Conservation (phyloP, 2,329 filamentous ascomycete genomes). For the Aureobasidium sp. region DNA sequence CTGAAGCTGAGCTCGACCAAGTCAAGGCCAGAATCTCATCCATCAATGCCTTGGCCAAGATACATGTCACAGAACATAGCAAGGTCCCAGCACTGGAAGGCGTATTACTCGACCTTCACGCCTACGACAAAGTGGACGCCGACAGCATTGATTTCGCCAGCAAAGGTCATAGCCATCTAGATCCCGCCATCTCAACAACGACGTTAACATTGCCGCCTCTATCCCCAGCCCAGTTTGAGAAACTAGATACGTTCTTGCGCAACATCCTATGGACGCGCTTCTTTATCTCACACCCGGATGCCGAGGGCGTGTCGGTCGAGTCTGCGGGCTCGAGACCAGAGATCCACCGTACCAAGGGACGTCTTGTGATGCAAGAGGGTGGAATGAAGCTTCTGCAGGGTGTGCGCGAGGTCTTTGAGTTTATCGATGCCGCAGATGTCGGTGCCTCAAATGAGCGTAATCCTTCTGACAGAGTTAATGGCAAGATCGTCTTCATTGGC, state of each 20-base stretch:
- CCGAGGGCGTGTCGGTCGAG: not conserved
- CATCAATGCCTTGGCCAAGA: constrained; percentile 82
- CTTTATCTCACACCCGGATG: constrained; percentile 38
- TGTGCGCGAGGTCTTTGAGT: constrained; percentile 88
- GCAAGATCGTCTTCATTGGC: constrained; percentile 31
- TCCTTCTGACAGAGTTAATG: constrained; percentile 9
- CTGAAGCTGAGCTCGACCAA: constrained; percentile 54
- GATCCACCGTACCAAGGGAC: constrained; percentile 81
- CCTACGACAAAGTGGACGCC: constrained; percentile 74
- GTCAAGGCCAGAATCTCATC: constrained; percentile 66
- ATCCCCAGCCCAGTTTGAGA: constrained; percentile 46
- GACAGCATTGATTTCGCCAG: constrained; percentile 55
- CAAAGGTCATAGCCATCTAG: constrained; percentile 84
- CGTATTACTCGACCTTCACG: constrained; percentile 79
- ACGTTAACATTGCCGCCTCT: constrained; percentile 61
- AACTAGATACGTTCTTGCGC: constrained; percentile 73
- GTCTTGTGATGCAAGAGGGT: constrained; percentile 58
- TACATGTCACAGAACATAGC: constrained; percentile 74
- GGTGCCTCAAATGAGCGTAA: not conserved
- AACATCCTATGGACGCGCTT: constrained; percentile 72
- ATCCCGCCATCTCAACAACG: constrained; percentile 63
- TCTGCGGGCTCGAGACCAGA: constrained; percentile 49
- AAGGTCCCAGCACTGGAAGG: constrained; percentile 76
- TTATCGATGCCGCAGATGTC: constrained; percentile 50
- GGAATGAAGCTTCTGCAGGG: constrained; percentile 74